Conservation (phyloP, 495 filamentous ascomycete species). For the Talaromyces adpressus region DNA sequence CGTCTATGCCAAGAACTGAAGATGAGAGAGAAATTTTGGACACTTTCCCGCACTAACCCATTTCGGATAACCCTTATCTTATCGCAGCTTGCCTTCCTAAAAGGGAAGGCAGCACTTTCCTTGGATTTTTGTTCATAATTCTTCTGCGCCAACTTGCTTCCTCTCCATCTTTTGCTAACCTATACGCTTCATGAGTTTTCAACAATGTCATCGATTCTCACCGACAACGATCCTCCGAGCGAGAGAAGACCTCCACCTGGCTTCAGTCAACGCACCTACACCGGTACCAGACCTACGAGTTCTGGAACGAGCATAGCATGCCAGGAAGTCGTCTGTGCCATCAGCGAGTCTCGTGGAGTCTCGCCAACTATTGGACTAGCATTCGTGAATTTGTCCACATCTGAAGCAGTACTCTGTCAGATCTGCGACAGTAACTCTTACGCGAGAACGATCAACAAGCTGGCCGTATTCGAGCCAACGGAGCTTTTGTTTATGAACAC, state of each 20-base stretch:
- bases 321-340: constrained; percentile 80
- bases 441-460: constrained; percentile 51
- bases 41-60: constrained; percentile 7
- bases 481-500: constrained; percentile 22
- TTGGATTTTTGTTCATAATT: not conserved
- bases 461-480: not conserved
- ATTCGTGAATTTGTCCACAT: constrained; percentile 78
- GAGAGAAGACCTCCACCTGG: not conserved
- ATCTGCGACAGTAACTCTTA: constrained; percentile 89
- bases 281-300: constrained; percentile 38
- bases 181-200: not conserved
- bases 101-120: not conserved
- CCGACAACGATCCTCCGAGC: not conserved
- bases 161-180: not conserved
- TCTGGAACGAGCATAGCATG: constrained; percentile 65
- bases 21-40: constrained; percentile 8
- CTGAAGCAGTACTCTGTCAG: constrained; percentile 78
- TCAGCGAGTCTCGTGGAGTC: constrained; percentile 80
- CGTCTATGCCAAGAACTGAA: not conserved
- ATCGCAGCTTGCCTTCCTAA: constrained; percentile 9
- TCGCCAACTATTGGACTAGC: constrained; percentile 85
- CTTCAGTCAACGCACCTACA: not conserved
- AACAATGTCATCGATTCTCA: constrained; percentile 1
- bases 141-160: not conserved
- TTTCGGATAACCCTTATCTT: constrained; percentile 1